Evolutionary conservation across 345 rosid species (phyloP).

Genomic region (Melaleuca quinquenervia): DNA sequence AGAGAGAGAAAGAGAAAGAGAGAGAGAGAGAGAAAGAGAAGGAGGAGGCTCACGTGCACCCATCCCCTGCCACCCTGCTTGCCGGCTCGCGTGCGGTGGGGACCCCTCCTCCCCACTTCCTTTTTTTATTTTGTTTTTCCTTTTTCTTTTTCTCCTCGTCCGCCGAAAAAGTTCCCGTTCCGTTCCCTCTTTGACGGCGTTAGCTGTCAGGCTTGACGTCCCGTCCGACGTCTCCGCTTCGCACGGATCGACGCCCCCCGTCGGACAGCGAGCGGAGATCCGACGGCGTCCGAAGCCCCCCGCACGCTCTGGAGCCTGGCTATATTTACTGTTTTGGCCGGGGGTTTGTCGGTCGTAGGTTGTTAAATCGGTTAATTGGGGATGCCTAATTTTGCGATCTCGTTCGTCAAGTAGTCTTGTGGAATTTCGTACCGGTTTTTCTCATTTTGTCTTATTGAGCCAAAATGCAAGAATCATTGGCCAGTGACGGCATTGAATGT

Average conservation of each 20-base stretch:
- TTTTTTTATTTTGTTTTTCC: no score
- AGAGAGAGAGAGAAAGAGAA: neutral
- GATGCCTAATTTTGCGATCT: neutral
- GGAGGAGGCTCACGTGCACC: neutral
- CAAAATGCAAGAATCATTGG: no score
- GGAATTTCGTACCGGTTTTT: no score
- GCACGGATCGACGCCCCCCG: neutral
- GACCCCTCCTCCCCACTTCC: neutral
- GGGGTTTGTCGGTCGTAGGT: neutral
- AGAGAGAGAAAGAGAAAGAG: neutral
- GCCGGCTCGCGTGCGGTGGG: constrained; percentile 7
- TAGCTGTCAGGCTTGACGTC: neutral
- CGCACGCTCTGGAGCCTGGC: neutral
- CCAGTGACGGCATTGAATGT: no score
- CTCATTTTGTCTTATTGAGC: no score
- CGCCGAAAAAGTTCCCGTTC: neutral
- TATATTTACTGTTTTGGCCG: neutral
- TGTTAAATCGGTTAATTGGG: neutral
- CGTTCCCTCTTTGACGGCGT: neutral
- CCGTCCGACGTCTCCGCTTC: neutral
- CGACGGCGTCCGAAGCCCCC: neutral
- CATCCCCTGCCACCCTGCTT: neutral
- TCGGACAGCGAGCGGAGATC: neutral
- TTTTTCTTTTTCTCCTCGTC: no score
- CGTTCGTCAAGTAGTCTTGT: no score